These are phyloP conservation scores for Atalantia buxifolia DNA, from an alignment of 345 rosid genomes.

Conservation along the genomic window DNA sequence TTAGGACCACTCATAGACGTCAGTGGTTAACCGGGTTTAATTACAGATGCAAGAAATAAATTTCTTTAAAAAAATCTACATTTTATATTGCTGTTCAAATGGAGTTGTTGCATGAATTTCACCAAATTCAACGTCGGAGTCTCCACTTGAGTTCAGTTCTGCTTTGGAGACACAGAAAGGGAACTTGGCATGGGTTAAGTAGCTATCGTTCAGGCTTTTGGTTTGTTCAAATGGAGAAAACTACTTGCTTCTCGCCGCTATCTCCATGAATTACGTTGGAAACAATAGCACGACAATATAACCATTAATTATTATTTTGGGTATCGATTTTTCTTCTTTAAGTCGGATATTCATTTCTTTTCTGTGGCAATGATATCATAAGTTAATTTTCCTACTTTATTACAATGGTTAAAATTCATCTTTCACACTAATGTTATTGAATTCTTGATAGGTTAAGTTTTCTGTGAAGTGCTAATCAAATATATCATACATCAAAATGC, in stretches of 20 bases:
- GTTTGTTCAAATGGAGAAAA: background rate
- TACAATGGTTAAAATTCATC: too few relatives aligned
- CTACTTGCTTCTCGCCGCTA: background rate
- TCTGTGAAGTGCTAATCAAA: too few relatives aligned
- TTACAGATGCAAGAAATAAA: too few relatives aligned
- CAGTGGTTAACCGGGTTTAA: too few relatives aligned
- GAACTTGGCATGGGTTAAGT: background rate
- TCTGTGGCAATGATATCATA: too few relatives aligned
- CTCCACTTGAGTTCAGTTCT: background rate
- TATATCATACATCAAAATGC: too few relatives aligned
- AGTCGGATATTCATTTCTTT: too few relatives aligned
- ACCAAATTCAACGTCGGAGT: background rate
- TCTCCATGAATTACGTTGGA: background rate
- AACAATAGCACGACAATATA: too few relatives aligned
- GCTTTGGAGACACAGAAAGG: background rate
- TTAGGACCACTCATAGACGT: background rate
- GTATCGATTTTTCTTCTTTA: too few relatives aligned
- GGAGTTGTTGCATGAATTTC: constrained; percentile 9
- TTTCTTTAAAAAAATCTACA: background rate
- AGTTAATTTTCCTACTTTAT: too few relatives aligned
- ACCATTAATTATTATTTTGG: background rate
- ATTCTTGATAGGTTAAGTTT: too few relatives aligned
- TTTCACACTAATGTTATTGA: too few relatives aligned
- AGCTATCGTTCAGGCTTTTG: background rate
- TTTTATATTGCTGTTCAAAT: background rate